Evolutionary conservation across 352 stramenopile genomes (phyloP), one percentile per base, ranked within the genome.

Genomic region (Globisporangium carolinianum): DNA sequence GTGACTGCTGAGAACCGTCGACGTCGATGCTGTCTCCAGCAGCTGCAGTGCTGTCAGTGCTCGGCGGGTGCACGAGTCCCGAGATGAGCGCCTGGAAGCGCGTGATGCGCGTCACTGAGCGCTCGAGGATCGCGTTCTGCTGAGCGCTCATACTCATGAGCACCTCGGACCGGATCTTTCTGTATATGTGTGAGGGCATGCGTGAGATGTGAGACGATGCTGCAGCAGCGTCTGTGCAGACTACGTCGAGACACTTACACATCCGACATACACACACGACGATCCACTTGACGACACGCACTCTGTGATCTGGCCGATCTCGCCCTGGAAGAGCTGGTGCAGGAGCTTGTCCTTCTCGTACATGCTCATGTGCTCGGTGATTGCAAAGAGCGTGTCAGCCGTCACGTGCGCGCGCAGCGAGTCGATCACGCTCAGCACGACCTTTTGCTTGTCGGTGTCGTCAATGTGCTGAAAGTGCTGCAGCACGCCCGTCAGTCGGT

Each of bases 111-210:
- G 68, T 59, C 4, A 64, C 76, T 1, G 79, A 86, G 0, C 71
- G 65, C 53, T 89, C 74, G n/a, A 86, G 60, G 49, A 86, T 84
- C 41, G 74, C 78, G 37, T 77, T 75, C 14, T 86, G 76, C n/a
- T 86, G 74, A 6, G 65, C 74, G 24, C 65, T 82, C 2, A 76
- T 76, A n/a, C 76, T 79, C 12, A 72, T 52, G 0, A 81, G 47
- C 45, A 80, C 67, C 46, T 86, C 72, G 3, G 65, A 61, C 17
- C 77, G 72, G 41, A 86, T 82, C 52, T 77, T 75, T 6, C 79
- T 89, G 48, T 47, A 46, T 32, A 51, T 17, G 54, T 7, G 46
- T 42, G 38, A 11, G 17, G 48, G 45, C 2, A 18, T 24, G 45
- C 5, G 45, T 49, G 45, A 24, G 24, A 24, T 24, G 24, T 24